phyloP scores from a whole-genome alignment of 2,329 filamentous ascomycete species.

The Xylariales sp. region DNA sequence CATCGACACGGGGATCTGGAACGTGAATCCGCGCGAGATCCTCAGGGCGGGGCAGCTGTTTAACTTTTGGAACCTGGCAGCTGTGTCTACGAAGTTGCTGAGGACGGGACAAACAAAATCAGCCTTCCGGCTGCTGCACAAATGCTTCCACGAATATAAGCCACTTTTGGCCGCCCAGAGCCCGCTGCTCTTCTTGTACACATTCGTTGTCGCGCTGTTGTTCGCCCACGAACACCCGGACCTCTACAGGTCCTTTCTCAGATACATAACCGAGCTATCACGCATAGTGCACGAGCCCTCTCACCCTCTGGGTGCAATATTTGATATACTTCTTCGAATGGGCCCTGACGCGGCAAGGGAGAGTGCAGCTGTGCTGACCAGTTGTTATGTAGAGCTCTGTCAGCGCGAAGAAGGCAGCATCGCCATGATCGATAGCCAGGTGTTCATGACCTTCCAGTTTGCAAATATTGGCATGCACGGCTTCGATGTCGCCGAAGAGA shows the following conservation, averaged over 20 bases:
- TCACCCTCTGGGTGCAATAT: not conserved
- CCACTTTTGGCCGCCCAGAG: not conserved
- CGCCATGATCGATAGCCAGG: slow-evolving; percentile 1
- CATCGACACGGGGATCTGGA: not conserved
- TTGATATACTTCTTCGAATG: not conserved
- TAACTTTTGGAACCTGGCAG: not conserved
- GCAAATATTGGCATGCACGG: not conserved
- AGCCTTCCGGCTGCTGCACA: slow-evolving; percentile 2
- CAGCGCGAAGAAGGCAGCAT: not conserved
- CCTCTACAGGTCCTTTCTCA: not conserved
- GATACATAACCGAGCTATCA: not conserved
- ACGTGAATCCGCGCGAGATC: not conserved
- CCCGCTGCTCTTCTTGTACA: slow-evolving; percentile 1
- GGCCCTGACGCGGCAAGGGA: not conserved
- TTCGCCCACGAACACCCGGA: slow-evolving; percentile 1
- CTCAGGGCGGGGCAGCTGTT: not conserved
- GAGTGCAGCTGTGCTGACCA: not conserved
- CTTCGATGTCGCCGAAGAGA: not conserved
- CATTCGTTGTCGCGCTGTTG: not conserved
- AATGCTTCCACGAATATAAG: slow-evolving; percentile 1
- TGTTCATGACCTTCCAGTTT: not conserved
- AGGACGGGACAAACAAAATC: not conserved
- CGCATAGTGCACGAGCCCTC: not conserved
- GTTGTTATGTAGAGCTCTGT: not conserved
- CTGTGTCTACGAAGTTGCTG: not conserved